Evolutionary conservation across 139 green algal genomes (phyloP), one percentile per base, ranked within the genome.

Genomic region (Choricystis sp.): DNA sequence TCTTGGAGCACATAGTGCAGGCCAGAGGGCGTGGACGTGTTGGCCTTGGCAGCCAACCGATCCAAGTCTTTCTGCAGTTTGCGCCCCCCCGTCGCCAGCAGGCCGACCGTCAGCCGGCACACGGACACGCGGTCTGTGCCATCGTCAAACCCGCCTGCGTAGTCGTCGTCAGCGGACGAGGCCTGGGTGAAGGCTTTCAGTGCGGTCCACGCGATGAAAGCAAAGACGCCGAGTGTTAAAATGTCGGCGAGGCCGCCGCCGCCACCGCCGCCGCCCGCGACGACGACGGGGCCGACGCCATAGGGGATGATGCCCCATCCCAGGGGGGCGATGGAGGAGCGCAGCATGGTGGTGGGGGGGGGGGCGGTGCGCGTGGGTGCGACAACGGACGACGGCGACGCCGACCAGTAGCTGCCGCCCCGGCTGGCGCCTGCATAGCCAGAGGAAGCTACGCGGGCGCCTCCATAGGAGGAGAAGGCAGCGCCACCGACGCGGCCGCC

Each of bases 41-140:
- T 89, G 9, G 89, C 85, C 1, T 79, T 49, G 19, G 77, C 69
- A 3, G 85, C 82, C 31, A 98, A 88, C 26, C 72, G 64, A 29
- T 97, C 87, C 61, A 98, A 71, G 64, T 96, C 83, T 20, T 52
- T 63, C 77, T 98, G 89, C 59, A 95, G 82, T 27, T 75, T 61
- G 2, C 84, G 73, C n/a, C n/a, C n/a, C 22, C 91, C 89, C 31
- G 77, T 75, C 9, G 89, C 90, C 67, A 97, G 82, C 29, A 98
- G 72, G 16, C 89, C 92, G 19, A 98, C 85, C 73, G 94, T 83
- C 48, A 87, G 48, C 61, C 74, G 73, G 49, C 71, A 67, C 59
- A 91, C 74, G 9, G 81, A 69, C 1, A 71, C 62, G 26, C 49
- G 60, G 48, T 71, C 70, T 52, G 56, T 26, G 62, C 65, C 71